These are phyloP conservation scores for Penicillium sumatraense DNA, from an alignment of 2,329 filamentous ascomycete genomes.

Conservation along the genomic window DNA sequence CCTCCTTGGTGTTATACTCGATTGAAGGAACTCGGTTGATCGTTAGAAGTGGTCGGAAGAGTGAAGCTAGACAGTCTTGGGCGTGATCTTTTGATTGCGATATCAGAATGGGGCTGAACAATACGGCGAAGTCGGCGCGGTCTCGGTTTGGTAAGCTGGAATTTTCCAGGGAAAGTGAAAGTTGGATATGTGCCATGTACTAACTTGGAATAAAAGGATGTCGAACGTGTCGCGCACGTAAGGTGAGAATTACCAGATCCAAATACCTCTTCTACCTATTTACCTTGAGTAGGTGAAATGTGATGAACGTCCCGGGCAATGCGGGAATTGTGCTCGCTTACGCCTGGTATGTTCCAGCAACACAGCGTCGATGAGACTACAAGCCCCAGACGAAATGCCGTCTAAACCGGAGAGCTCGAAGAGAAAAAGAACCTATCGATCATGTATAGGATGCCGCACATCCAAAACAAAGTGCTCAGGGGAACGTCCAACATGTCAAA, in stretches of 20 bases:
- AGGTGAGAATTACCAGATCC: slow-evolving; percentile 19
- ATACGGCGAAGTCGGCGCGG: slow-evolving; percentile 12
- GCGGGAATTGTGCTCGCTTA: slow-evolving; percentile 24
- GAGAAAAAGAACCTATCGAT: slow-evolving; percentile 24
- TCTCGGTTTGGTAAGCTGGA: slow-evolving; percentile 28
- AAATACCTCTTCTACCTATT: background rate
- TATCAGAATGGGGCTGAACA: slow-evolving; percentile 5
- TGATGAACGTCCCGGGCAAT: slow-evolving; percentile 23
- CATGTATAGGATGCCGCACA: slow-evolving; percentile 22
- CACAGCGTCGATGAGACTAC: slow-evolving; percentile 9
- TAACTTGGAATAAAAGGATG: no score
- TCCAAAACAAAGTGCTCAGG: slow-evolving; percentile 29
- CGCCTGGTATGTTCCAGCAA: slow-evolving; percentile 26
- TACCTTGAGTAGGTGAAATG: slow-evolving; percentile 21
- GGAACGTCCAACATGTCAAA: slow-evolving; percentile 22
- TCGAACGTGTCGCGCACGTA: slow-evolving; percentile 27
- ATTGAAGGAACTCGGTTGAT: background rate
- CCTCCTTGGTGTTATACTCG: background rate
- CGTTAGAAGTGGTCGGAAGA: background rate
- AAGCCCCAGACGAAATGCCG: background rate
- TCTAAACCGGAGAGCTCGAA: slow-evolving; percentile 7
- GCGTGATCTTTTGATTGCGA: background rate
- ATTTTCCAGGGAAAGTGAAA: no score
- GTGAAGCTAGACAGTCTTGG: background rate
- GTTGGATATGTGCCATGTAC: no score